Evolutionary conservation across 129 eudicot species (phyloP), one percentile per base, ranked within the genome.

Genomic region (Lactuca sativa): DNA sequence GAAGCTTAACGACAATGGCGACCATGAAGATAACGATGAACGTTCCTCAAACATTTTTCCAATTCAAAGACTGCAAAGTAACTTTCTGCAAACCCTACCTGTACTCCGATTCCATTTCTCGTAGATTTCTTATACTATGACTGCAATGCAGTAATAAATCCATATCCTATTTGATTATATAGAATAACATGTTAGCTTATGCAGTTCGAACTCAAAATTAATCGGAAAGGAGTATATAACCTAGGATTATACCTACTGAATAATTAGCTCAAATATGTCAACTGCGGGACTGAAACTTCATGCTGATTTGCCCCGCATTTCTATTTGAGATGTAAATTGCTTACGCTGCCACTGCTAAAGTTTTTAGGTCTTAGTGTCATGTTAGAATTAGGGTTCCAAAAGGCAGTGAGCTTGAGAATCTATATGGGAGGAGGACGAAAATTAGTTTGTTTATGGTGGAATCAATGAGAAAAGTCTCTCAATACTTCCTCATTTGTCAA

Each of bases 1-100:
- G 25, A 68, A 59, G 71, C 52, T 69, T 55, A 48, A 69, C 64
- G 76, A 77, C n/a, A 64, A 69, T 68, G 75, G 58, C 81, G 33
- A 61, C 66, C 38, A 41, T 62, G 65, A 64, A 54, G 78, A 74
- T 43, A 72, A 72, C 69, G n/a, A 76, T 61, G 62, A 69, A 75
- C 37, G 16, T 60, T 62, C 70, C 70, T 62, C 59, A 71, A 53
- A 17, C 81, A 3, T 54, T 17, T 62, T 7, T 54, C 66, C 76
- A 44, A 12, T 55, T 56, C 4, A 62, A 51, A 51, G 5, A 59
- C 74, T 49, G 30, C 69, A 76, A 59, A 52, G 81, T 77, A 77
- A 58, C 17, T 59, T 36, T 67, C 56, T 59, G 30, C 62, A 66
- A 62, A 36, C 56, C 69, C 76, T 72, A 72, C 4, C 1, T 58